These are phyloP conservation scores for Diplodia intermedia DNA, from an alignment of 2,329 filamentous ascomycete genomes.

Conservation along the genomic window DNA sequence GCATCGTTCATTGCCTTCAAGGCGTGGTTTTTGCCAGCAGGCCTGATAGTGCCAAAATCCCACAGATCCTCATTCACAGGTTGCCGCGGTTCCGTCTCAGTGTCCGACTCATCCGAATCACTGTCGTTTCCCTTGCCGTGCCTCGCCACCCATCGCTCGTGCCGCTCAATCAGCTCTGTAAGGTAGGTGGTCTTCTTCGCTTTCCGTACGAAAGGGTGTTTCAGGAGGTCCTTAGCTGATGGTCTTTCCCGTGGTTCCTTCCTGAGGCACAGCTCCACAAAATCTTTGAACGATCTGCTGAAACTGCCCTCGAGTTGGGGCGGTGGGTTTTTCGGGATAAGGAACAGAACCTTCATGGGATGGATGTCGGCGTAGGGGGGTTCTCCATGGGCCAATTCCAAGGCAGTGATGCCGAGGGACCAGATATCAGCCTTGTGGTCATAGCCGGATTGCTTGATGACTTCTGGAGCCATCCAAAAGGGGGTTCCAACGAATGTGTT, in stretches of 20 bases:
- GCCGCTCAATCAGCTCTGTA: constrained; percentile 91
- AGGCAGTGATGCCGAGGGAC: constrained; percentile 92
- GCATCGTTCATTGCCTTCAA: constrained; percentile 79
- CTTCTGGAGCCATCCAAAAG: constrained; percentile 99
- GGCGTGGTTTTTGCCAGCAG: constrained; percentile 67
- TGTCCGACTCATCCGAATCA: constrained; percentile 54
- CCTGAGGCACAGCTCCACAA: constrained; percentile 72
- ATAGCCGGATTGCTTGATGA: constrained; percentile 98
- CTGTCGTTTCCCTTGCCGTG: constrained; percentile 67
- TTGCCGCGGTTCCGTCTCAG: constrained; percentile 46
- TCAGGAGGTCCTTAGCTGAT: constrained; percentile 82
- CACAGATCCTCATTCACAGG: constrained; percentile 84
- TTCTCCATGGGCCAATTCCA: constrained; percentile 90
- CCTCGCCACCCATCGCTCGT: constrained; percentile 83
- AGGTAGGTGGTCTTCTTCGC: constrained; percentile 97
- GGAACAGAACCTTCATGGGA: constrained; percentile 96
- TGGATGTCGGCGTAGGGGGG: constrained; percentile 96
- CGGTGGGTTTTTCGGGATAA: constrained; percentile 93
- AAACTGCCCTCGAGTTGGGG: constrained; percentile 69
- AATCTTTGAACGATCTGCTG: constrained; percentile 58
- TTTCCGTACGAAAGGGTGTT: constrained; percentile 86
- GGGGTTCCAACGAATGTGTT: constrained; percentile 98
- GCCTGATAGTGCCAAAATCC: constrained; percentile 96
- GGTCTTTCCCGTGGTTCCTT: constrained; percentile 90
- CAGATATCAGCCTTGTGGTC: constrained; percentile 98